These are phyloP conservation scores for Podaxis mareebaensis DNA, from an alignment of 768 basidiomycete species.

Conservation along the genomic window DNA sequence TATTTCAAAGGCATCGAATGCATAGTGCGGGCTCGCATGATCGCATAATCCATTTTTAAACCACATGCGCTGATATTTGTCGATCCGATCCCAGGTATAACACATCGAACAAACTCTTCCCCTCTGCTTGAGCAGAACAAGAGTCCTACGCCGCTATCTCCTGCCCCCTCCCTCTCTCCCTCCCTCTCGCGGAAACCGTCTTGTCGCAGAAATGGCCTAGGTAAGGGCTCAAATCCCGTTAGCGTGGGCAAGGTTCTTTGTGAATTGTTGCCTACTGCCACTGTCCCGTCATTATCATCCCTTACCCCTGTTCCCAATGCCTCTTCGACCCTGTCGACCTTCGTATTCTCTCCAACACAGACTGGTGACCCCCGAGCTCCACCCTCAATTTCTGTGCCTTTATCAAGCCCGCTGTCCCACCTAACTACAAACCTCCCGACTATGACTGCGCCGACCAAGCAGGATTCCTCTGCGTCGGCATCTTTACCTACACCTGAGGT, in stretches of 20 bases:
- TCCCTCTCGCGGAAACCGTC: conserved; percentile 1
- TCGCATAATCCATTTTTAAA: background rate
- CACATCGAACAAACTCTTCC: background rate
- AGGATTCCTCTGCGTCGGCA: background rate
- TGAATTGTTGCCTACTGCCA: conserved; percentile 13
- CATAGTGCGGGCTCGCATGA: background rate
- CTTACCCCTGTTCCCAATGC: conserved; percentile 3
- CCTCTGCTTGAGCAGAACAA: background rate
- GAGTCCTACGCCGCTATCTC: background rate
- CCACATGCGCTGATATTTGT: background rate
- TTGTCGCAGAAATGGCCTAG: conserved; percentile 4
- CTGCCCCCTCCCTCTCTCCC: background rate
- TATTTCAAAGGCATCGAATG: background rate
- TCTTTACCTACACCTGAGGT: conserved; percentile 13
- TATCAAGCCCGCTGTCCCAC: conserved; percentile 3
- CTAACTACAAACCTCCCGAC: background rate
- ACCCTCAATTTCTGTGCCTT: conserved; percentile 5
- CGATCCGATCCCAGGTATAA: conserved; percentile 8
- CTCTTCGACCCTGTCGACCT: conserved; percentile 2
- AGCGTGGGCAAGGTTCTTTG: conserved; percentile 25
- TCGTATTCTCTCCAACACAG: conserved; percentile 7
- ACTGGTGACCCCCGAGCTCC: background rate
- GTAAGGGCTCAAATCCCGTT: conserved; percentile 11
- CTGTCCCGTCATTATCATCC: conserved; percentile 11
- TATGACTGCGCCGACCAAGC: background rate